A percentile compares a stretch with the other conserved stretches of the same genome.
These are phyloP conservation scores for Haberlea rhodopensis DNA, from an alignment of 257 asterid genomes.

Conservation along the genomic window DNA sequence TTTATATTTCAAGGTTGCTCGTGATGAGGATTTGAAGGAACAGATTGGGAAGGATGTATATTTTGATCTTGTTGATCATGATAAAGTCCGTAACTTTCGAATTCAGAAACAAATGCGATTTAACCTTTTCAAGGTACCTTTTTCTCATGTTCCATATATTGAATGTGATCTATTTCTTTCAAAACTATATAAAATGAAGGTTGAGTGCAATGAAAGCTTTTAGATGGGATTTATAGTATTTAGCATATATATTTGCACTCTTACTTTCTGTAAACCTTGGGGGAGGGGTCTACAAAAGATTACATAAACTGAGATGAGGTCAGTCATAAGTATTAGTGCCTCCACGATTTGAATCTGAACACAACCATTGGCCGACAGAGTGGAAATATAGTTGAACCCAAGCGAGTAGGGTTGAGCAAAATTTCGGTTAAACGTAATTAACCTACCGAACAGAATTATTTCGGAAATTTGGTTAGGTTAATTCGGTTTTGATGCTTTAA, in stretches of 20 bases:
- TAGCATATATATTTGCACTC: not conserved
- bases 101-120: constrained; percentile 86
- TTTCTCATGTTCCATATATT: constrained; percentile 19
- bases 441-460: too few relatives aligned
- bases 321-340: constrained; percentile 16
- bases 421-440: too few relatives aligned
- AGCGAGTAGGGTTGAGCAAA: too few relatives aligned
- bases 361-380: not conserved
- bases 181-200: constrained; percentile 1
- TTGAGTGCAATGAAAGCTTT: constrained; percentile 12
- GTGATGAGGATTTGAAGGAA: constrained; percentile 84
- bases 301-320: constrained; percentile 14
- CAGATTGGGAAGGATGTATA: constrained; percentile 90
- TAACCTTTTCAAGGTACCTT: constrained; percentile 76
- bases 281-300: not conserved
- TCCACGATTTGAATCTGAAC: constrained; percentile 1
- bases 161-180: constrained; percentile 17
- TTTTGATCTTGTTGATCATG: constrained; percentile 98
- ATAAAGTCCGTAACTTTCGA: constrained; percentile 86
- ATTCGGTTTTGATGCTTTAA: too few relatives aligned
- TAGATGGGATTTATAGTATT: constrained; percentile 6
- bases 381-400: not conserved
- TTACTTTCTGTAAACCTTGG: not conserved
- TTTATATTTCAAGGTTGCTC: constrained; percentile 70
- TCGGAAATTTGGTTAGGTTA: too few relatives aligned